Base-by-base conservation (phyloP, 192 early-diverging fungal species). In the Rhizoclosmatium globosum region DNA sequence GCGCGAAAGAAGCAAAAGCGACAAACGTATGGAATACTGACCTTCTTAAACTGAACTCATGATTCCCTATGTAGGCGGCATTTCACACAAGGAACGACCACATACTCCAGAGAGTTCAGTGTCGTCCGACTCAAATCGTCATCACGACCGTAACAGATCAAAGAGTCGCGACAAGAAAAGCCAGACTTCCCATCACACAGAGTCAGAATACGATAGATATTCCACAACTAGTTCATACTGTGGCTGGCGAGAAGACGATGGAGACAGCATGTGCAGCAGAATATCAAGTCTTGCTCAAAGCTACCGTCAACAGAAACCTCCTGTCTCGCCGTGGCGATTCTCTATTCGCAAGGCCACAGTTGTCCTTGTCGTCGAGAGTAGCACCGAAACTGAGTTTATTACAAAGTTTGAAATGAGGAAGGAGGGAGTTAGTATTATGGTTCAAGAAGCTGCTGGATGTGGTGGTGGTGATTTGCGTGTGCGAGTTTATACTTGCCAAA, bases 391-490 rank as follows among this genome's bases (percentile, higher is more conserved):
- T 11, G 72, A 74, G 19, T 74, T 74, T 47, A 74, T 74, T 4
- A 74, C 72, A 7, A 60, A 64, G 17, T 74, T 77, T 50, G 65
- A 69, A 69, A 77, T 77, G 66, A 23, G 64, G 42, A 77, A 69
- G 42, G 66, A 68, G 21, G 50, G 21, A 13, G 65, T 42, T 11
- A 42, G n/a, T 48, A 46, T 77, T 15, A 69, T 77, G 65, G 45
- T 77, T 58, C 76, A 77, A 45, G 76, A 77, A 38, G 45, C 72
- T 3, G 72, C 72, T 11, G 50, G 44, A 17, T 23, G 42, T 23
- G 42, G 38, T 17, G 65, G 38, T 7, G 56, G 41, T 15, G 76
- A 77, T 4, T n/a, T 77, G 41, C 46, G 44, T 31, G 76, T 77
- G 23, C 64, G 67, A 15, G 50, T 45, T 3, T 77, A 70, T 39